These are phyloP conservation scores for Heliamphora pulchella DNA, from an alignment of 179 eudicot species.

Conservation along the genomic window DNA sequence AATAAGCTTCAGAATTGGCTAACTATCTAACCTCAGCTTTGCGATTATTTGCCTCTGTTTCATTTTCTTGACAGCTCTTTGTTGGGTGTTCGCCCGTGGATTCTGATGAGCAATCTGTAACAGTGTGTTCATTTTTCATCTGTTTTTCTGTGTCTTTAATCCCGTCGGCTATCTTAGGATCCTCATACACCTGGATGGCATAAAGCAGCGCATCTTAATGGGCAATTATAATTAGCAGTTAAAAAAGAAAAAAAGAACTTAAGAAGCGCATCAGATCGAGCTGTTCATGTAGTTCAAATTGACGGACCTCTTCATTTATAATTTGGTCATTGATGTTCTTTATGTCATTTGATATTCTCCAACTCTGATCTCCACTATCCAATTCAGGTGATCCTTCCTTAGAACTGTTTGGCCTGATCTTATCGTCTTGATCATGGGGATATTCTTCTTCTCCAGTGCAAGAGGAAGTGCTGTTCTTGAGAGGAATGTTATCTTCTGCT, in stretches of 20 bases:
- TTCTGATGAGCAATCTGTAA: slow-evolving; percentile 11
- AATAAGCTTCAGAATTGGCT: slow-evolving; percentile 1
- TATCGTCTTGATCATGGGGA: neutral
- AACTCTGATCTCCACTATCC: slow-evolving; percentile 9
- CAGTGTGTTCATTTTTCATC: neutral
- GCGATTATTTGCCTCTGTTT: slow-evolving; percentile 2
- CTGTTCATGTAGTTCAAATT: slow-evolving; percentile 1
- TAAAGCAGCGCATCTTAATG: neutral
- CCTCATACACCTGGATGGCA: slow-evolving; percentile 10
- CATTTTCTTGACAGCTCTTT: slow-evolving; percentile 14
- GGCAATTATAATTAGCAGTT: neutral
- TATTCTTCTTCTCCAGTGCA: slow-evolving; percentile 15
- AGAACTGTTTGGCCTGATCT: neutral
- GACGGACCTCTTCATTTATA: slow-evolving; percentile 15
- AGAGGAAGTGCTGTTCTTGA: neutral
- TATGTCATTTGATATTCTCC: neutral
- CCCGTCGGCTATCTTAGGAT: neutral
- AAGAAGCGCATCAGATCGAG: neutral
- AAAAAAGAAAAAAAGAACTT: neutral
- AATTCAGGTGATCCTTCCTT: slow-evolving; percentile 7
- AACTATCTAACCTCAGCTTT: slow-evolving; percentile 14
- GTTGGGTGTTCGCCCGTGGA: slow-evolving; percentile 11
- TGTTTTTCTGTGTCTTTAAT: neutral
- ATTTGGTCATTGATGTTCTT: slow-evolving; percentile 3
- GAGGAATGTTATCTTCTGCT: neutral